Conservation (phyloP, 495 filamentous ascomycete genomes). For the Neurospora discreta region DNA sequence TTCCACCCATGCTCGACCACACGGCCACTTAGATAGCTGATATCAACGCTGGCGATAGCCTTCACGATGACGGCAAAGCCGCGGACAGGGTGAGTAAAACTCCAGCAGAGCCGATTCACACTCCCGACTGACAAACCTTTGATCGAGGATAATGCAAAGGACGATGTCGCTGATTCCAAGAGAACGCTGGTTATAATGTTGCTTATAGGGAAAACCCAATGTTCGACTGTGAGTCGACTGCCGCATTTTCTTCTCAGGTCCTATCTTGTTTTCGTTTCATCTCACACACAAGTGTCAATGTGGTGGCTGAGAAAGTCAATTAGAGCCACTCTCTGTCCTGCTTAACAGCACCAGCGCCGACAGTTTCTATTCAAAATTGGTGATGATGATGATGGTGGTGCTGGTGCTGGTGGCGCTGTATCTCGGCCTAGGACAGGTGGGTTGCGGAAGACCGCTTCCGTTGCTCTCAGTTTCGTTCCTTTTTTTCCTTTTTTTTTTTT, state of each 20-base stretch:
- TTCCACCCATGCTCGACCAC: neutral
- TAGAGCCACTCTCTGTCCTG: neutral
- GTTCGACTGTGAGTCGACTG: neutral
- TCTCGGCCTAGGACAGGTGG: neutral
- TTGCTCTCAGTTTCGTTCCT: neutral
- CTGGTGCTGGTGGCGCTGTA: neutral
- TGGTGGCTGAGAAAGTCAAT: neutral
- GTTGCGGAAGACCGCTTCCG: neutral
- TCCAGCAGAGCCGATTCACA: neutral
- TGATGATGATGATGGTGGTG: neutral
- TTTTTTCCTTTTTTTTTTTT: neutral
- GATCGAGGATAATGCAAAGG: neutral
- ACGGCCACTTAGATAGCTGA: neutral
- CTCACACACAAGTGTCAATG: neutral
- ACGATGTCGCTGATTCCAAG: neutral
- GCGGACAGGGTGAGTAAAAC: neutral
- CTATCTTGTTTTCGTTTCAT: neutral
- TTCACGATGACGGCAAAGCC: neutral
- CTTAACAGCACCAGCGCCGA: neutral
- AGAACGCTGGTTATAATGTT: neutral
- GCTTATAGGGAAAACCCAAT: neutral
- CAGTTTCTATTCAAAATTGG: neutral
- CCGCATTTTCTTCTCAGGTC: neutral
- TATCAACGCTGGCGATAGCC: neutral
- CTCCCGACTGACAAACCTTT: neutral